Evolutionary conservation across 176 grass and related monocot genomes (phyloP).

Genomic region (Bromus sterilis): DNA sequence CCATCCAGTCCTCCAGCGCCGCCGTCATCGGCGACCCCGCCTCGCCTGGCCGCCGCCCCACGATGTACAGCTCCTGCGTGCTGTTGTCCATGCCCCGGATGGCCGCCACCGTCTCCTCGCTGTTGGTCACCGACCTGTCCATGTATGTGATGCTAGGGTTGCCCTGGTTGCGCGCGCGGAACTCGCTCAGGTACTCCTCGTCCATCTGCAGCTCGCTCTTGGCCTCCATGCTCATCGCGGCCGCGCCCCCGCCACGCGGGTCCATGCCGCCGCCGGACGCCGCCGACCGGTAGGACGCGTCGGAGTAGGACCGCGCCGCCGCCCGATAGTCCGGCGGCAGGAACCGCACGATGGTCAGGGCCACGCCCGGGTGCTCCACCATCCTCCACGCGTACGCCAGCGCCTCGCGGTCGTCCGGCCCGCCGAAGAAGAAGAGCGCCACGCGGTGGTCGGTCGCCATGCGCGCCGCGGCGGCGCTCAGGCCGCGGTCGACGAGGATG

Average conservation of each 20-base stretch:
- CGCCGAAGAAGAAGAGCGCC: conserved; percentile 67
- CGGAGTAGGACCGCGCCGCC: background rate
- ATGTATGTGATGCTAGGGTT: conserved; percentile 26
- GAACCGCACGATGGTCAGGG: conserved; percentile 57
- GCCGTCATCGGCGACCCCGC: conserved; percentile 13
- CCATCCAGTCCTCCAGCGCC: conserved; percentile 38
- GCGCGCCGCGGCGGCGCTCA: conserved; percentile 41
- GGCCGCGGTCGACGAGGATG: conserved; percentile 70
- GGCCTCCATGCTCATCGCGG: background rate
- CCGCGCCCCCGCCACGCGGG: background rate
- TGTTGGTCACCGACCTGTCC: conserved; percentile 30
- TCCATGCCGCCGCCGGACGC: background rate
- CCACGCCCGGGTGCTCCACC: conserved; percentile 50
- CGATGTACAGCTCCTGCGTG: conserved; percentile 33
- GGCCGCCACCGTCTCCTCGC: conserved; percentile 34
- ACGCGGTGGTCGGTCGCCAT: conserved; percentile 28
- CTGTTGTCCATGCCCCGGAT: conserved; percentile 25
- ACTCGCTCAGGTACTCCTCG: conserved; percentile 60
- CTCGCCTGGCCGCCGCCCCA: conserved; percentile 19
- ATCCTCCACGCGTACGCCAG: conserved; percentile 58
- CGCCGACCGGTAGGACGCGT: background rate
- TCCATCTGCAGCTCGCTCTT: conserved; percentile 44
- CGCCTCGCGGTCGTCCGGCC: conserved; percentile 75
- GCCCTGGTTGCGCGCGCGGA: conserved; percentile 17
- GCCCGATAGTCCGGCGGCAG: conserved; percentile 33